Evolutionary conservation across 1,139 yeast species (phyloP), one percentile per base, ranked within the genome.

Genomic region (Wickerhamiella infanticola): DNA sequence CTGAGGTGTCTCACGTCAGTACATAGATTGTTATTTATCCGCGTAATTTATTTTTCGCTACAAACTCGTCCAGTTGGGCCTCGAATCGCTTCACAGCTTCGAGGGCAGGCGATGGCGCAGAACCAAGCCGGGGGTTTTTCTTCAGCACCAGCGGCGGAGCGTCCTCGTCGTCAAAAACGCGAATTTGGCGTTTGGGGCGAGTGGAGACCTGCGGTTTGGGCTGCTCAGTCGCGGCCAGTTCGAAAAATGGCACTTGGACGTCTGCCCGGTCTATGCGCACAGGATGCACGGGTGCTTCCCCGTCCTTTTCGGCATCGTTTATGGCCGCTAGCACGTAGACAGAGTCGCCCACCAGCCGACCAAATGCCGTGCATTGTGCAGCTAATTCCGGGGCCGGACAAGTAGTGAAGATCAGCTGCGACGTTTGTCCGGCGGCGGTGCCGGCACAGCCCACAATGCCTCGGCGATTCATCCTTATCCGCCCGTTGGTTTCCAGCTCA

Each of bases 341-440:
- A 0, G 81, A 67, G 33, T 75, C 77, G 1, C 79, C 85, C 2
- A 69, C 70, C 9, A 82, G 65, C 49, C 74, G 72, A 0, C 94
- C 94, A 55, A 83, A 68, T 18, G 79, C 58, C 0, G 79, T 76
- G 50, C 69, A 68, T 48, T 67, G 67, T 33, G 68, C 65, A 51
- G 72, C 68, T 47, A 73, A 60, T 44, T 68, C 70, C 1, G 71
- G 67, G 26, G 69, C 58, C 8, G 67, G 63, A 3, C 64, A 51
- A 48, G 75, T 57, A 0, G 82, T 75, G 29, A 79, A 70, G 57
- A 78, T 72, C 57, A 80, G 73, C 60, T 73, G 61, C 42, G 72
- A 68, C 24, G 59, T 70, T 49, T 72, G 67, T 7, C 33, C 33
- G 9, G 7, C 11, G 9, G 33, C 9, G 11, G 33, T 29, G 42